Evolutionary conservation across 2,329 filamentous ascomycete species (phyloP), one percentile per base, ranked within the genome.

Genomic region (Cladosporium austrohemisphaericum): DNA sequence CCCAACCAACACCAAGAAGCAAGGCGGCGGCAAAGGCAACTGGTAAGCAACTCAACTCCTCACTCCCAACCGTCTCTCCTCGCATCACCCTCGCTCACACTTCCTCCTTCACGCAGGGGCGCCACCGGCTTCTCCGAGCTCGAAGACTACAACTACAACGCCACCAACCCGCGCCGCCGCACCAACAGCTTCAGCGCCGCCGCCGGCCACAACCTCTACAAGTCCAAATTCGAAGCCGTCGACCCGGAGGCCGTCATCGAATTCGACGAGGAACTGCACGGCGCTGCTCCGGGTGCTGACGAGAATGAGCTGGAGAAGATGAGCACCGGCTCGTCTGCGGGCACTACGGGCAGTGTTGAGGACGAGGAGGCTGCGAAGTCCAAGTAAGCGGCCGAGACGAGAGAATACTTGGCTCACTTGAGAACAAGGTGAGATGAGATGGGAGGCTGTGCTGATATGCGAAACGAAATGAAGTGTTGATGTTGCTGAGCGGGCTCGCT

Each of bases 1-100:
- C 65, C 92, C 93, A 54, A 90, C 88, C 71, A 93, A 94, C 78
- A 85, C 86, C 67, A 98, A 98, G 84, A 98, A 98, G 77, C 88
- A 95, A 65, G 92, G 92, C 56, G 86, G 81, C 59, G 92, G 92
- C 60, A 91, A 88, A 71, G 89, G 86, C 66, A 96, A 96, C 72
- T 98, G 92, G 92, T 95, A 80, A 71, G 85, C 63, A 48, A 23
- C 14, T 32, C 22, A 14, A 43, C 47, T 37, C 16, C 20, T 55
- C 11, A 35, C 50, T 41, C 13, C 50, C 50, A 25, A 31, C 32
- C 29, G 16, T 22, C 10, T n/a, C n/a, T n/a, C n/a, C n/a, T n/a
- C n/a, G n/a, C n/a, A n/a, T n/a, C n/a, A 41, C 45, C 36, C 44
- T 16, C 22, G 38, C 38, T 40, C 45, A 53, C 54, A 51, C 50